Conservation (phyloP, 2,329 filamentous ascomycete species). For the Neodidymelliopsis sp. region DNA sequence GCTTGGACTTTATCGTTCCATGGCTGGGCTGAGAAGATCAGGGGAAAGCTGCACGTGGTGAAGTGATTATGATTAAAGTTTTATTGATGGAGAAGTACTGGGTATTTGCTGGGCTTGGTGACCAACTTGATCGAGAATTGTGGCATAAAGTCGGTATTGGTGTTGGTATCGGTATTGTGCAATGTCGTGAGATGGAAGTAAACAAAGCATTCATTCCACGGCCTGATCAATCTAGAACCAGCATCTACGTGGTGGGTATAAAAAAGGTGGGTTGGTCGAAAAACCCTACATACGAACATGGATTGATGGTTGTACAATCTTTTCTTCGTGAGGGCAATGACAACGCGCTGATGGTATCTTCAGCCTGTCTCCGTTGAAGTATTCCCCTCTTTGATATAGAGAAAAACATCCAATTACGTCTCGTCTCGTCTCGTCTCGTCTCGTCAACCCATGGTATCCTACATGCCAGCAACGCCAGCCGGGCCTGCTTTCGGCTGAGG, state of each 20-base stretch:
- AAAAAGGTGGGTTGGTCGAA: slow-evolving; percentile 13
- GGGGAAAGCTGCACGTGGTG: no score
- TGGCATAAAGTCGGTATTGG: no score
- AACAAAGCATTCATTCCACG: slow-evolving; percentile 12
- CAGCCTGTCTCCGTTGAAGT: no score
- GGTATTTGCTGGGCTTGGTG: no score
- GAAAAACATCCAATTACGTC: background rate
- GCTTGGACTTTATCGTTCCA: slow-evolving; percentile 3
- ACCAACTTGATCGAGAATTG: no score
- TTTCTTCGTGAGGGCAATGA: slow-evolving; percentile 18
- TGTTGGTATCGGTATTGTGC: no score
- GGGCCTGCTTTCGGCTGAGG: slow-evolving; percentile 26
- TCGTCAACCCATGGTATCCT: slow-evolving; percentile 17
- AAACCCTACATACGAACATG: slow-evolving; percentile 16
- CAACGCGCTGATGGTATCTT: slow-evolving; percentile 17
- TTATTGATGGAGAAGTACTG: no score
- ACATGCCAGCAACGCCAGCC: slow-evolving; percentile 34
- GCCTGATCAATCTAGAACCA: slow-evolving; percentile 24
- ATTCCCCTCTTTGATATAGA: no score
- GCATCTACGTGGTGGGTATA: slow-evolving; percentile 34
- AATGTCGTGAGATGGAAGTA: background rate
- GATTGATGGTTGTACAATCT: slow-evolving; percentile 27
- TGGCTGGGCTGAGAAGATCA: no score
- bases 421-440: background rate
- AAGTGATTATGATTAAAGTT: no score